These are phyloP conservation scores for Hyphopichia wangnamkhiaoensis DNA, from an alignment of 1,139 yeast species.

Conservation along the genomic window DNA sequence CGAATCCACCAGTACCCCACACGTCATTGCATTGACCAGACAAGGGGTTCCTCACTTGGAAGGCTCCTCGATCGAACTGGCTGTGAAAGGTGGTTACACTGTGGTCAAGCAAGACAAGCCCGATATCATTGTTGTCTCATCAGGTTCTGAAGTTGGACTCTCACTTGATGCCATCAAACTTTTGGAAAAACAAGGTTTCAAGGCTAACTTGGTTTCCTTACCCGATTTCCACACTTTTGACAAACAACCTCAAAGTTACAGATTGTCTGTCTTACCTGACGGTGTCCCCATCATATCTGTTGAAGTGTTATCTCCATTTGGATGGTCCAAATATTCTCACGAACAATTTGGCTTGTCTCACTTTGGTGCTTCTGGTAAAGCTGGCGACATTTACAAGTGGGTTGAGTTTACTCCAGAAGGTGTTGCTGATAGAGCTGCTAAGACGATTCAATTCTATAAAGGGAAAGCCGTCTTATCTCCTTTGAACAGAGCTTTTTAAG, in stretches of 20 bases:
- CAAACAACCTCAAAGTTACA: constrained; percentile 76
- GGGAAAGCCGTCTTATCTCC: constrained; percentile 75
- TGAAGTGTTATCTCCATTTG: constrained; percentile 89
- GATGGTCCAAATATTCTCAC: constrained; percentile 96
- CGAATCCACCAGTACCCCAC: constrained; percentile 73
- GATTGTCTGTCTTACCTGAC: constrained; percentile 86
- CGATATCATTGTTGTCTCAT: constrained; percentile 78
- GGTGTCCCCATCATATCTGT: constrained; percentile 91
- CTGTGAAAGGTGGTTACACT: constrained; percentile 93
- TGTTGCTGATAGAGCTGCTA: constrained; percentile 79
- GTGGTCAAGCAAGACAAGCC: constrained; percentile 63
- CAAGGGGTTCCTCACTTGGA: constrained; percentile 97
- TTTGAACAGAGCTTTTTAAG: constrained; percentile 71
- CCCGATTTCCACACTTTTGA: constrained; percentile 95
- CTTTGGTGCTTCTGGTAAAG: constrained; percentile 98
- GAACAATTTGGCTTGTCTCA: constrained; percentile 94
- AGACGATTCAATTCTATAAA: constrained; percentile 82
- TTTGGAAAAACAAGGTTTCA: constrained; percentile 62
- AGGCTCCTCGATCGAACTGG: constrained; percentile 90
- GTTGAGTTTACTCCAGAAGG: constrained; percentile 95
- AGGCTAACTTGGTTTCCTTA: constrained; percentile 82
- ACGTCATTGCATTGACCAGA: constrained; percentile 90
- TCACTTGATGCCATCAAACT: constrained; percentile 79
- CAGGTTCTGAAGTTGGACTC: constrained; percentile 94
- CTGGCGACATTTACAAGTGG: constrained; percentile 74